Evolutionary conservation across 2,329 filamentous ascomycete species (phyloP), one percentile per base, ranked within the genome.

Genomic region (Neonectria ditissima): DNA sequence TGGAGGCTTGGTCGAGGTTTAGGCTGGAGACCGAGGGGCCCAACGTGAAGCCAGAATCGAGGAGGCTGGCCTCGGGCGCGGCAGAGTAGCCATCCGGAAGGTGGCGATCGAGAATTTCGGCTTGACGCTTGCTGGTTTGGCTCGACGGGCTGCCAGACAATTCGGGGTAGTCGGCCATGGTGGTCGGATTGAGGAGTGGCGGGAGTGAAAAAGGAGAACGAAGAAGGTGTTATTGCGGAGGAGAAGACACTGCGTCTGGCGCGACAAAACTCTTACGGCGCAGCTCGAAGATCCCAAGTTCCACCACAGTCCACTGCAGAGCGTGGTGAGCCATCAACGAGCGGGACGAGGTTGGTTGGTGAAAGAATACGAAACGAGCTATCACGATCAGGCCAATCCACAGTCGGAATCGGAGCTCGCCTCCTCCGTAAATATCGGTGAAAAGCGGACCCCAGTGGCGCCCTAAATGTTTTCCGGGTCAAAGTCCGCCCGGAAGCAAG

Each of bases 31-130:
- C 59, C 5, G 67, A 62, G 10, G 69, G 62, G 24, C 51, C 26
- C 28, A 70, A 34, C 9, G 43, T 52, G 57, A 68, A 30, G 60
- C 65, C 47, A 55, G 70, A 50, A 50, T 63, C 41, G 50, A 72
- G 63, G 14, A 78, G 62, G 57, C 77, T 79, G 59, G 74, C 78
- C n/a, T 79, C 77, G 18, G 79, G 75, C 8, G 77, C 78, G 34
- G 79, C 79, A 22, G 79, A 80, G 67, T 78, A 80, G 37, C 79
- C 79, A 55, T 80, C 79, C 13, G 79, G 79, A 1, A 80, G 72
- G 57, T 78, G 78, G 32, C 75, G 75, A 18, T 79, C 74, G 54
- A 80, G 74, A 26, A 80, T 79, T 18, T 77, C 76, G 39, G 76
- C 78, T 48, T 77, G 75, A 43, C 76, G 74, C 48, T 65, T 69